phyloP scores from a whole-genome alignment of 106 monocot species.

The Platanthera guangdongensis region DNA sequence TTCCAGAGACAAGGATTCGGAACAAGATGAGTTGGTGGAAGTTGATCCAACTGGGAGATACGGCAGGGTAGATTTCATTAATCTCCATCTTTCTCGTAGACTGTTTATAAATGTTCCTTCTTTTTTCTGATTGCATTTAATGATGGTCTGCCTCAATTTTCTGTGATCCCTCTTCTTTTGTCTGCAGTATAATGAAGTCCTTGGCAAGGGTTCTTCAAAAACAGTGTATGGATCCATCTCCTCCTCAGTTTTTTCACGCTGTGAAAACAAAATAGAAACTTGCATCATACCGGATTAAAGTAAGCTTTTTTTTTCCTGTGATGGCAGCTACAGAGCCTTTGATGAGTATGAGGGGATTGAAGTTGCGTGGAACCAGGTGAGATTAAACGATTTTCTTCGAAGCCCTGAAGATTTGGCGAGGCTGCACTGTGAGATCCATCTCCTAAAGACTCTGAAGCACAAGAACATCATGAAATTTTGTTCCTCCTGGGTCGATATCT shows the following conservation, averaged over 20 bases:
- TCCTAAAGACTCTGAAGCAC: conserved; percentile 63
- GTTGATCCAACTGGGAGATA: conserved; percentile 26
- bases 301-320: neutral
- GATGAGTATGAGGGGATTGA: conserved; percentile 76
- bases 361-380: conserved; percentile 83
- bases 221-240: conserved; percentile 24
- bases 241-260: neutral
- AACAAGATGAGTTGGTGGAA: conserved; percentile 14
- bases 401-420: conserved; percentile 61
- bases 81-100: neutral
- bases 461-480: conserved; percentile 50
- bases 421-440: conserved; percentile 77
- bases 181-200: conserved; percentile 40
- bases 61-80: conserved; percentile 12
- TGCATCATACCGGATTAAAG: neutral
- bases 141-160: neutral
- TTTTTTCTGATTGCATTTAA: neutral
- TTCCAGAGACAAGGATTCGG: neutral
- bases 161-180: neutral
- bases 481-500: conserved; percentile 40
- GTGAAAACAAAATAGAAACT: neutral
- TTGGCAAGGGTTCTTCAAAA: conserved; percentile 43
- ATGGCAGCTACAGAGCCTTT: conserved; percentile 53
- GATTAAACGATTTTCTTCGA: conserved; percentile 44
- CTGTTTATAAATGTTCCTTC: neutral